These are phyloP conservation scores for Spathaspora passalidarum DNA, from an alignment of 805 yeast species.

Conservation along the genomic window DNA sequence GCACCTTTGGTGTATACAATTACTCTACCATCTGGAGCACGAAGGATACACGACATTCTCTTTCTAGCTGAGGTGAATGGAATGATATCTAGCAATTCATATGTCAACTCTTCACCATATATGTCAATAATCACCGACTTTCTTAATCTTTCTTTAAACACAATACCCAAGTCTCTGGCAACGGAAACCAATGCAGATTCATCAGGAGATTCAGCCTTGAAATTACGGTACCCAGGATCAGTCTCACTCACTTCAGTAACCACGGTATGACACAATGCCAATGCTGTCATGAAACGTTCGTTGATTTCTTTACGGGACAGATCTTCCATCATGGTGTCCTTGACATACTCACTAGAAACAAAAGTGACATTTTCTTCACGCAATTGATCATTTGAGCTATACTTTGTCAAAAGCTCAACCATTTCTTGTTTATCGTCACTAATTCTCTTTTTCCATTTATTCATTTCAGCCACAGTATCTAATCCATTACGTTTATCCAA, in stretches of 20 bases:
- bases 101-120: slow-evolving; percentile 45
- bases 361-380: slow-evolving; percentile 55
- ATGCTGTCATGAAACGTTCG: slow-evolving; percentile 57
- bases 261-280: slow-evolving; percentile 75
- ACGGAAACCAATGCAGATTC: slow-evolving; percentile 77
- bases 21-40: slow-evolving; percentile 38
- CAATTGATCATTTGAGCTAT: slow-evolving; percentile 44
- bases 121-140: slow-evolving; percentile 41
- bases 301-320: slow-evolving; percentile 43
- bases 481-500: slow-evolving; percentile 62
- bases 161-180: slow-evolving; percentile 72
- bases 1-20: slow-evolving; percentile 69
- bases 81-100: slow-evolving; percentile 51
- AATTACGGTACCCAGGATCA: slow-evolving; percentile 42
- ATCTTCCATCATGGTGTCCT: slow-evolving; percentile 41
- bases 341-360: slow-evolving; percentile 54
- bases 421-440: slow-evolving; percentile 43
- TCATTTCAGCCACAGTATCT: slow-evolving; percentile 51
- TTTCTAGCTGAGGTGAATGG: slow-evolving; percentile 72
- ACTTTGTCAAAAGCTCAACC: slow-evolving; percentile 39
- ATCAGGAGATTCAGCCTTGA: slow-evolving; percentile 82
- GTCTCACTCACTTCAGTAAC: slow-evolving; percentile 51
- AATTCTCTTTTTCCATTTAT: slow-evolving; percentile 39
- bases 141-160: slow-evolving; percentile 53
- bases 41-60: slow-evolving; percentile 74